Evolutionary conservation across 441 rosid genomes (phyloP), one percentile per base, ranked within the genome.

Genomic region (Corymbia citriodora): DNA sequence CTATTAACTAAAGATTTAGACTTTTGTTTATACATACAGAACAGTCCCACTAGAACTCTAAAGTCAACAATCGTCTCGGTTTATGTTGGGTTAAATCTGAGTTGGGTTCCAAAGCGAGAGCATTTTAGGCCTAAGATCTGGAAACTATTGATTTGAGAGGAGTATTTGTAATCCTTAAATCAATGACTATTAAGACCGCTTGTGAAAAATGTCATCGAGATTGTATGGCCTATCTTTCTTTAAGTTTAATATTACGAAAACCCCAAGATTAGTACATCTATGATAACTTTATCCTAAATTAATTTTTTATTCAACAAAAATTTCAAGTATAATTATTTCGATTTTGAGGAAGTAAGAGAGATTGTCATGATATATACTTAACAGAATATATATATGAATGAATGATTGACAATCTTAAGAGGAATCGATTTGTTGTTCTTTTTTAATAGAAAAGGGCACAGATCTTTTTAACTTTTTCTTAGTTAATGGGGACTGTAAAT

Each of bases 221-320:
- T 27, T 27, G 68, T 2, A 61, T 61, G 31, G 14, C 27, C 31
- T 61, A 27, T 6, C 12, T 10, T 61, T 27, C 14, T 15, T 12
- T 3, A 61, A 6, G 0, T 0, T 27, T 61, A 27, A 61, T 61
- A 61, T 61, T 13, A 61, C 29, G 1, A 61, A 61, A 27, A 2
- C 12, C 0, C 31, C 3, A 0, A 61, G 27, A 61, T 2, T 25
- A 0, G 4, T 27, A 61, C 31, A 4, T 4, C 0, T 4, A 8
- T 61, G 1, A 61, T 27, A 61, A 61, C 6, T 2, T 61, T 61
- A 61, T 1, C 2, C 12, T 5, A 61, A 61, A 61, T 0, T 61
- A 59, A 9, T 15, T 16, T 54, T 18, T 59, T 27, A 11, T 25
- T 9, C 3, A 61, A 7, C 2, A 27, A 59, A 61, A 61, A 11